A percentile compares a stretch with the other conserved stretches of the same genome.
Conservation (phyloP, 345 rosid genomes). For the Aurinia saxatilis region DNA sequence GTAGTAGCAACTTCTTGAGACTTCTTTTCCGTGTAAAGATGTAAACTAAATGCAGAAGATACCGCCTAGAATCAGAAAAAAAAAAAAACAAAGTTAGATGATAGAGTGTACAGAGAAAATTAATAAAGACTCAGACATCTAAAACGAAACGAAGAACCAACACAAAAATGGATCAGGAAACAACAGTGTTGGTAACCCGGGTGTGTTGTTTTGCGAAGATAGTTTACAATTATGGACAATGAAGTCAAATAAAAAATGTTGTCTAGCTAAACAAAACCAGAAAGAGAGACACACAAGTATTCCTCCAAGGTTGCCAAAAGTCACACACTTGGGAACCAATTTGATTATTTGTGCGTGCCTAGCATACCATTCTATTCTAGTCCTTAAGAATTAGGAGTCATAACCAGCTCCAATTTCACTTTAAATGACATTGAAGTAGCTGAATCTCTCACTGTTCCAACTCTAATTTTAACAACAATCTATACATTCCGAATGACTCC, state of each 20-base stretch:
- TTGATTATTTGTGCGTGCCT: too few species aligned
- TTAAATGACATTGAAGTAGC: neutral
- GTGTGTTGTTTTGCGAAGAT: neutral
- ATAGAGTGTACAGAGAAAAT: neutral
- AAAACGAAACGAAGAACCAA: neutral
- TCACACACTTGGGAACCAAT: constrained; percentile 1
- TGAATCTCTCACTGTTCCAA: neutral
- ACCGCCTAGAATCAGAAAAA: neutral
- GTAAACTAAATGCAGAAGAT: too few species aligned
- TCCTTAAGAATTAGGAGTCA: too few species aligned
- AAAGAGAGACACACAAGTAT: too few species aligned
- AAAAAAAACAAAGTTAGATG: neutral
- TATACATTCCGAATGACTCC: too few species aligned
- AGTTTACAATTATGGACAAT: neutral
- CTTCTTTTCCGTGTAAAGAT: constrained; percentile 4
- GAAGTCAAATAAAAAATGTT: neutral
- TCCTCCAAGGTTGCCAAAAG: neutral
- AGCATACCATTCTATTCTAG: too few species aligned
- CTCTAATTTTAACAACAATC: too few species aligned
- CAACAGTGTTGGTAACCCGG: neutral
- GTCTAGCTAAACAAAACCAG: neutral
- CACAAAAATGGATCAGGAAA: neutral
- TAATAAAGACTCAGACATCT: neutral
- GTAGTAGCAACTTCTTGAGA: constrained; percentile 24
- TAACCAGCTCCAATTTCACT: neutral